Evolutionary conservation across 371 early-diverging fungal genomes (phyloP).

Genomic region (Funneliformis caledonium): DNA sequence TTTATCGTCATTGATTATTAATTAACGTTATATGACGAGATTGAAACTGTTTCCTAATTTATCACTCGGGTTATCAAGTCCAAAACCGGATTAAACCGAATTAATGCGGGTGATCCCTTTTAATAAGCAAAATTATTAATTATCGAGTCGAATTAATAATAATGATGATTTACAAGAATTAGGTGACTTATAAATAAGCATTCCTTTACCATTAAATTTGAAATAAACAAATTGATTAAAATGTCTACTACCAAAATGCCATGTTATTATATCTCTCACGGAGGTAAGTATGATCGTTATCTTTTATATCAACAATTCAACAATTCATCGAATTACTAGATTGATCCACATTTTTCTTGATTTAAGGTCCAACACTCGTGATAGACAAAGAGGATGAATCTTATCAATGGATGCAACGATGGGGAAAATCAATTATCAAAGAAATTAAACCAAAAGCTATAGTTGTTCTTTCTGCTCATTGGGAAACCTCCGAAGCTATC

Average conservation of each 20-base stretch:
- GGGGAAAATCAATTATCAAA: conserved; percentile 11
- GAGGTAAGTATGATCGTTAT: background rate
- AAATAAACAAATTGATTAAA: background rate
- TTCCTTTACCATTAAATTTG: too few species aligned
- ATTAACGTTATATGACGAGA: too few species aligned
- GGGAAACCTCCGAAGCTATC: background rate
- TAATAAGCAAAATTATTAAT: too few species aligned
- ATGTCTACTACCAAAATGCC: background rate
- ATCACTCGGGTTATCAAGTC: too few species aligned
- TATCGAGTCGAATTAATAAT: too few species aligned
- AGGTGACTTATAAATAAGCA: too few species aligned
- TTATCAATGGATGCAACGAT: background rate
- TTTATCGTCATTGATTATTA: too few species aligned
- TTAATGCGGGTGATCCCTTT: too few species aligned
- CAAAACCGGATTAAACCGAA: too few species aligned
- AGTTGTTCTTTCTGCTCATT: conserved; percentile 20
- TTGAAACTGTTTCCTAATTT: too few species aligned
- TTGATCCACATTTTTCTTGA: too few species aligned
- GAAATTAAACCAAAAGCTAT: conserved; percentile 28
- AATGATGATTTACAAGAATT: too few species aligned
- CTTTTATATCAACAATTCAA: background rate
- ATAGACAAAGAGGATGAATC: background rate
- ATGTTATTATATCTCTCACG: conserved; percentile 25
- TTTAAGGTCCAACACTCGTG: background rate
- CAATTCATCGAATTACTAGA: background rate